A percentile compares a stretch with the other conserved stretches of the same genome.
Conservation (phyloP, 345 rosid genomes). For the Gossypium herbaceum region DNA sequence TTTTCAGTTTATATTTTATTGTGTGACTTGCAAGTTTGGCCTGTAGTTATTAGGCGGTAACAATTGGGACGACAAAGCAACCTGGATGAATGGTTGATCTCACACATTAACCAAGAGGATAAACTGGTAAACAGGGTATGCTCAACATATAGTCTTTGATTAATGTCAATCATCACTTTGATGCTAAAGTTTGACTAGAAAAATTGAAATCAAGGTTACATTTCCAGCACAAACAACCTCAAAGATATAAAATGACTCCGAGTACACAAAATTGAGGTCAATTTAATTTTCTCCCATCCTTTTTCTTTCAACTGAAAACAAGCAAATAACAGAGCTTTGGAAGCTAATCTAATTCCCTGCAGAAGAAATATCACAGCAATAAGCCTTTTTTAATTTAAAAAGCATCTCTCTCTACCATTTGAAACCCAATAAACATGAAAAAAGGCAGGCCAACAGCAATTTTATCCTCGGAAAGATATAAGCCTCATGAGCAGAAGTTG, state of each 20-base stretch:
- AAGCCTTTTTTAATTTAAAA: conserved; percentile 5
- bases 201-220: background rate
- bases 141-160: background rate
- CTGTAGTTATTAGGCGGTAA: background rate
- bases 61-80: background rate
- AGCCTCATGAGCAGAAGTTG: conserved; percentile 21
- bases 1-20: background rate
- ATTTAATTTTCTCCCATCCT: background rate
- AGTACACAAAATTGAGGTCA: conserved; percentile 13
- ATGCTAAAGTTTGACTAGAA: background rate
- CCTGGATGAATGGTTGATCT: background rate
- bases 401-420: background rate
- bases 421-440: conserved; percentile 12
- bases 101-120: background rate
- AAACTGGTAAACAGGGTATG: background rate
- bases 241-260: background rate
- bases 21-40: background rate
- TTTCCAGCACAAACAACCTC: conserved; percentile 6
- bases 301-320: background rate
- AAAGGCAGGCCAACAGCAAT: conserved; percentile 14
- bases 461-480: conserved; percentile 18
- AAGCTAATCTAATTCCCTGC: conserved; percentile 10
- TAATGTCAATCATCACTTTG: background rate
- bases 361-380: background rate
- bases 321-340: background rate